These are phyloP conservation scores for Pseudoneurospora amorphoporcata DNA, from an alignment of 495 filamentous ascomycete species.

Conservation along the genomic window DNA sequence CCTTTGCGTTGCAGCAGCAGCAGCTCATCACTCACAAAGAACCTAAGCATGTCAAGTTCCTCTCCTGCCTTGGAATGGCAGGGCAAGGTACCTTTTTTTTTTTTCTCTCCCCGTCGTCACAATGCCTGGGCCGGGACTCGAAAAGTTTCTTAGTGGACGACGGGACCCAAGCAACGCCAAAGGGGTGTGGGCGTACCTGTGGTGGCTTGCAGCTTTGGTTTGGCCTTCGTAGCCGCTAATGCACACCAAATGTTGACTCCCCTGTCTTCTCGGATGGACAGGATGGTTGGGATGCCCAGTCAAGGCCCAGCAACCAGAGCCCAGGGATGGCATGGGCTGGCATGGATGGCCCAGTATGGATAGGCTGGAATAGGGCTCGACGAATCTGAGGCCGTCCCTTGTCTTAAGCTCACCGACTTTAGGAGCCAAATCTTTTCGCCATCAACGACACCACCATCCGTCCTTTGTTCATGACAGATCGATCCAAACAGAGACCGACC, in stretches of 20 bases:
- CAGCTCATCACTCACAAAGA: background rate
- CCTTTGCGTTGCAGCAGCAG: background rate
- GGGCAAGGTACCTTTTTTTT: background rate
- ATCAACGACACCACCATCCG: constrained; percentile 3
- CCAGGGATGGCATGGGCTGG: background rate
- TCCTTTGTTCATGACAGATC: constrained; percentile 2
- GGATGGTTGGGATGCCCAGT: background rate
- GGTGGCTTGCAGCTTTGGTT: constrained; percentile 18
- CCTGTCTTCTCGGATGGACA: constrained; percentile 14
- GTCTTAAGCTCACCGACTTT: constrained; percentile 29
- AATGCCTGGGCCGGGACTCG: background rate
- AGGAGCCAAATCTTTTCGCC: constrained; percentile 16
- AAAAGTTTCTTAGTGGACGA: background rate
- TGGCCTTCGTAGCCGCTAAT: constrained; percentile 17
- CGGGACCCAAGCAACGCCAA: constrained; percentile 11
- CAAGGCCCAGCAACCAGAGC: background rate
- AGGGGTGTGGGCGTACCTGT: constrained; percentile 9
- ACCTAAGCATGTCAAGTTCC: background rate
- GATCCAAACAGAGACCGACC: constrained; percentile 3
- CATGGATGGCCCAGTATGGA: background rate
- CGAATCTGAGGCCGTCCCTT: constrained; percentile 2
- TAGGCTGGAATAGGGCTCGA: background rate
- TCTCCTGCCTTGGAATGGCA: background rate
- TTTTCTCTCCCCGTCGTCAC: background rate
- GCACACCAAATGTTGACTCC: constrained; percentile 6